These are phyloP conservation scores for Calocera viscosa DNA, from an alignment of 768 basidiomycete genomes.

Conservation along the genomic window DNA sequence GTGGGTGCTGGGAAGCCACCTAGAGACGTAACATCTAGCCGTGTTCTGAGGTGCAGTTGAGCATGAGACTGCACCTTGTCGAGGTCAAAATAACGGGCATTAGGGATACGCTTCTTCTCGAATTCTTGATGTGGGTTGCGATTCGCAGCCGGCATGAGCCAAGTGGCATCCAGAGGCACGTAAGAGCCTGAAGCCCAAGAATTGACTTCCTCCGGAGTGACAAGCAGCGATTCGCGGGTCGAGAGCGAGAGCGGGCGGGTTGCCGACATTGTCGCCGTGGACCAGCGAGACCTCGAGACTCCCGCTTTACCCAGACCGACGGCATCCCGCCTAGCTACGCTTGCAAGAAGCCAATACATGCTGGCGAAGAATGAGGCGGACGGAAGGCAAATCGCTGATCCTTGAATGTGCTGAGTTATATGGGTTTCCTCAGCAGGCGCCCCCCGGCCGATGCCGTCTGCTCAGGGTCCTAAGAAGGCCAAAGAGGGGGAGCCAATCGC, in stretches of 20 bases:
- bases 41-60: conserved; percentile 17
- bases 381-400: neutral
- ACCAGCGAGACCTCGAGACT: neutral
- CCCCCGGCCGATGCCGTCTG: too few species aligned
- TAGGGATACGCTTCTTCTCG: conserved; percentile 49
- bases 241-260: conserved; percentile 1
- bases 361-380: neutral
- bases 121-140: conserved; percentile 64
- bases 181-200: conserved; percentile 23
- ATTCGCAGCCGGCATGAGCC: conserved; percentile 87
- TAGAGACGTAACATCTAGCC: conserved; percentile 4
- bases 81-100: conserved; percentile 63
- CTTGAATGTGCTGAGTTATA: neutral
- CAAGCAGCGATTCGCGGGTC: conserved; percentile 24
- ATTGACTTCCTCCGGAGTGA: conserved; percentile 25
- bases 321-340: neutral
- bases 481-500: neutral
- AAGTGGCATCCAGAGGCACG: conserved; percentile 61
- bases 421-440: neutral
- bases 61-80: conserved; percentile 42
- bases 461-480: too few species aligned
- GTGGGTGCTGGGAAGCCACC: conserved; percentile 48
- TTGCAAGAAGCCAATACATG: neutral
- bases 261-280: neutral
- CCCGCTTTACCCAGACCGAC: neutral